A percentile compares a stretch with the other conserved stretches of the same genome.
Evolutionary conservation across 139 green algal species (phyloP).

Genomic region (Chlamydomonas sphaeroides): DNA sequence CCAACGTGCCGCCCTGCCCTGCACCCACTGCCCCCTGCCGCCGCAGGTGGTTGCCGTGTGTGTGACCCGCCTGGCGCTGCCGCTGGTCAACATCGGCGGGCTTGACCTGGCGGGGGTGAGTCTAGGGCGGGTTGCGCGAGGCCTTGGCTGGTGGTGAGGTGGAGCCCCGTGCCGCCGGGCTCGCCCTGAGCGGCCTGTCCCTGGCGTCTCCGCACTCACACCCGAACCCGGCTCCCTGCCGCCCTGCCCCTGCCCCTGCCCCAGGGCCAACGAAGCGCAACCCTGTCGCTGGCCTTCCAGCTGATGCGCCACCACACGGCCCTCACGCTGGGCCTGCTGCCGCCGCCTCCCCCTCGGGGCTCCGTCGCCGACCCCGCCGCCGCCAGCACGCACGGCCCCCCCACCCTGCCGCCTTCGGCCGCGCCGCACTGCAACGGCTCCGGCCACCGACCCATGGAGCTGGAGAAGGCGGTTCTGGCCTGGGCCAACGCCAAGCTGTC

Average conservation of each 20-base stretch:
- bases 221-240: too few relatives aligned
- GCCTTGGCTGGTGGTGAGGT: too few relatives aligned
- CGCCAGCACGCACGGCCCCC: neutral
- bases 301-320: constrained; percentile 53
- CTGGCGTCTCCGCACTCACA: too few relatives aligned
- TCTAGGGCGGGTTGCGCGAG: too few relatives aligned
- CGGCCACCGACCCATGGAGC: constrained; percentile 3
- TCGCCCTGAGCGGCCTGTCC: too few relatives aligned
- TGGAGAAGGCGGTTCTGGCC: constrained; percentile 37
- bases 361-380: neutral
- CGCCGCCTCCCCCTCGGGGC: neutral
- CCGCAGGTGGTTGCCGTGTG: too few relatives aligned
- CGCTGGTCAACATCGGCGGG: constrained; percentile 61
- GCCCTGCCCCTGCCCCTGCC: neutral
- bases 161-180: too few relatives aligned
- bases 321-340: constrained; percentile 32
- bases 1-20: too few relatives aligned
- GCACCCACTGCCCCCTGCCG: too few relatives aligned
- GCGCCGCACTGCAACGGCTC: neutral
- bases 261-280: constrained; percentile 56
- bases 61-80: constrained; percentile 48
- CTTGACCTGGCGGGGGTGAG: constrained; percentile 55
- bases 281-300: constrained; percentile 54
- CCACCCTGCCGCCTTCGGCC: too few relatives aligned
- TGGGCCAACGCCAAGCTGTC: constrained; percentile 36